Evolutionary conservation across 148 eudicot genomes (phyloP).

Genomic region (Mesembryanthemum crystallinum): DNA sequence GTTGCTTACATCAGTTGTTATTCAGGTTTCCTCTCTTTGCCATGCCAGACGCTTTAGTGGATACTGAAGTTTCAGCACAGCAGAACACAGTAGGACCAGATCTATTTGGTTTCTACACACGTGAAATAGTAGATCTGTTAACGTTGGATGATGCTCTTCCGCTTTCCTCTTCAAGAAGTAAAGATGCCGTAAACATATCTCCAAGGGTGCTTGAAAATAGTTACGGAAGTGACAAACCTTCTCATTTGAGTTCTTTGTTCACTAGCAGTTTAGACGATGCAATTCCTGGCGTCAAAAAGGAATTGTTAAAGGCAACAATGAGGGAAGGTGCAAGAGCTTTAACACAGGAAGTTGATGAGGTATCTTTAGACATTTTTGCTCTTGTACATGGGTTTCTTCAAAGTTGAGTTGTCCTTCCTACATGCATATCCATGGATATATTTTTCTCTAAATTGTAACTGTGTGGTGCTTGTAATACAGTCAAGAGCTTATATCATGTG

Average conservation of each 20-base stretch:
- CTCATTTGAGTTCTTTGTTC: conserved; percentile 33
- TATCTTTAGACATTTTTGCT: conserved; percentile 19
- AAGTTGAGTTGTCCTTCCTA: neutral
- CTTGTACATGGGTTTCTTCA: neutral
- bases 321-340: conserved; percentile 47
- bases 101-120: conserved; percentile 51
- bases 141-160: conserved; percentile 37
- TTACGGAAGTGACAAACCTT: conserved; percentile 18
- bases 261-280: conserved; percentile 39
- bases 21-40: conserved; percentile 11
- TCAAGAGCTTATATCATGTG: neutral
- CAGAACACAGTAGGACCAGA: conserved; percentile 45
- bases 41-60: conserved; percentile 41
- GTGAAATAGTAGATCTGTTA: conserved; percentile 42
- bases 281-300: conserved; percentile 42
- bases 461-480: neutral
- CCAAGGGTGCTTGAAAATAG: conserved; percentile 5
- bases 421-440: neutral
- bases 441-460: neutral
- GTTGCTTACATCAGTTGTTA: conserved; percentile 12
- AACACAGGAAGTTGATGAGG: conserved; percentile 69
- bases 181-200: conserved; percentile 21
- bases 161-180: conserved; percentile 25
- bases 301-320: conserved; percentile 53
- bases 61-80: conserved; percentile 29